These are phyloP conservation scores for Zopfochytrium polystomum DNA, from an alignment of 371 early-diverging fungal species.

Conservation along the genomic window DNA sequence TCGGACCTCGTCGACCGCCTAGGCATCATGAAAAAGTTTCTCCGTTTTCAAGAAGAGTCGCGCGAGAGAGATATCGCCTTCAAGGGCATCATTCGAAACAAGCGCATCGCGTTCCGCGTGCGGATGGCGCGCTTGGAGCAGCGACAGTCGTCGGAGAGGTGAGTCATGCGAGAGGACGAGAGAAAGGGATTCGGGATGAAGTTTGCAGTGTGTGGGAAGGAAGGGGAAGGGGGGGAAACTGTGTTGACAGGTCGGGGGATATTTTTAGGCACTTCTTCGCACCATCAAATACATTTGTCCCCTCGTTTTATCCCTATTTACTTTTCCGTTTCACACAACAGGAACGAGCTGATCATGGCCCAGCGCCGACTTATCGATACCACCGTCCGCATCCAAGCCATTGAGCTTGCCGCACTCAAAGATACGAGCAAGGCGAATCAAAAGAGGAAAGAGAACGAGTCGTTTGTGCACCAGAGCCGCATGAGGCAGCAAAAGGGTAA, in stretches of 20 bases:
- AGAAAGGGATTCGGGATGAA: too few relatives aligned
- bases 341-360: conserved; percentile 21
- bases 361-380: conserved; percentile 21
- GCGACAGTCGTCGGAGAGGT: conserved; percentile 22
- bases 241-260: neutral
- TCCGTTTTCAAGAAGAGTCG: conserved; percentile 30
- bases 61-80: conserved; percentile 17
- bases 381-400: conserved; percentile 18
- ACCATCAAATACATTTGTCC: neutral
- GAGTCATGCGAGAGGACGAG: too few relatives aligned
- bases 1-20: conserved; percentile 19
- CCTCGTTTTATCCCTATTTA: neutral
- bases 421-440: conserved; percentile 14
- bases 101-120: conserved; percentile 22
- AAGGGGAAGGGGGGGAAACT: too few relatives aligned
- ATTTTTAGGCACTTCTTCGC: neutral
- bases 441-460: conserved; percentile 25
- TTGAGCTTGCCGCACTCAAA: conserved; percentile 19
- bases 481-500: conserved; percentile 31
- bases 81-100: conserved; percentile 17
- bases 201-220: too few relatives aligned
- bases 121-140: conserved; percentile 24
- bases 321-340: neutral
- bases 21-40: conserved; percentile 12
- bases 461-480: conserved; percentile 13